phyloP scores from a whole-genome alignment of 306 rosid species.

The Notholithocarpus densiflorus region DNA sequence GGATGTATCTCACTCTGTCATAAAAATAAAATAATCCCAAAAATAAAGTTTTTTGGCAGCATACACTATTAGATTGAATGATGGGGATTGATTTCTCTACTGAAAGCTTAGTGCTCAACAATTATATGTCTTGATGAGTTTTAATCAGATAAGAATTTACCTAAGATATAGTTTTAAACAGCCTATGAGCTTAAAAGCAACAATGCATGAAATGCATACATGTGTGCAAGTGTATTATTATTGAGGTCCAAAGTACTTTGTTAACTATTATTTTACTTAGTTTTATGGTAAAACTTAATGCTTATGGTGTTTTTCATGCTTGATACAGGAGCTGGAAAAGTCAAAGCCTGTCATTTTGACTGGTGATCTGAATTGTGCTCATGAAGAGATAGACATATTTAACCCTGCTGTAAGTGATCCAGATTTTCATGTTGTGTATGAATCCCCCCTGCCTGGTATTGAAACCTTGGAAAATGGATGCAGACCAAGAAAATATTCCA shows the following conservation, averaged over 20 bases:
- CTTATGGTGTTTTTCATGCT: slow-evolving; percentile 25
- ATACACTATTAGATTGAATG: not conserved
- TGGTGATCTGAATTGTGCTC: slow-evolving; percentile 96
- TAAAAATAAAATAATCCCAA: slow-evolving; percentile 5
- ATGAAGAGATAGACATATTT: slow-evolving; percentile 89
- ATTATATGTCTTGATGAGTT: not conserved
- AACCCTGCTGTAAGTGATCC: slow-evolving; percentile 79
- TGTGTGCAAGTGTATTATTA: too few species aligned
- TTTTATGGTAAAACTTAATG: not conserved
- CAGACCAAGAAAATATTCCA: not conserved
- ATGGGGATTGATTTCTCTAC: not conserved
- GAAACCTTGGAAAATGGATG: not conserved
- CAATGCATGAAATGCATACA: not conserved
- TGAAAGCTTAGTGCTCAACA: not conserved
- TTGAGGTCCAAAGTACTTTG: not conserved
- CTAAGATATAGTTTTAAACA: not conserved
- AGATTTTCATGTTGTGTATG: slow-evolving; percentile 1
- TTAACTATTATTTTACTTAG: not conserved
- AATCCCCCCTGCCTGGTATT: not conserved
- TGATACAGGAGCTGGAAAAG: slow-evolving; percentile 83
- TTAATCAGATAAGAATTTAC: not conserved
- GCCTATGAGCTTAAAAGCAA: not conserved
- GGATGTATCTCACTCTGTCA: not conserved
- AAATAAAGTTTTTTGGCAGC: not conserved
- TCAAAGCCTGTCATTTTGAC: slow-evolving; percentile 88